These are phyloP conservation scores for Syzygium oleosum DNA, from an alignment of 345 rosid species.

Conservation along the genomic window DNA sequence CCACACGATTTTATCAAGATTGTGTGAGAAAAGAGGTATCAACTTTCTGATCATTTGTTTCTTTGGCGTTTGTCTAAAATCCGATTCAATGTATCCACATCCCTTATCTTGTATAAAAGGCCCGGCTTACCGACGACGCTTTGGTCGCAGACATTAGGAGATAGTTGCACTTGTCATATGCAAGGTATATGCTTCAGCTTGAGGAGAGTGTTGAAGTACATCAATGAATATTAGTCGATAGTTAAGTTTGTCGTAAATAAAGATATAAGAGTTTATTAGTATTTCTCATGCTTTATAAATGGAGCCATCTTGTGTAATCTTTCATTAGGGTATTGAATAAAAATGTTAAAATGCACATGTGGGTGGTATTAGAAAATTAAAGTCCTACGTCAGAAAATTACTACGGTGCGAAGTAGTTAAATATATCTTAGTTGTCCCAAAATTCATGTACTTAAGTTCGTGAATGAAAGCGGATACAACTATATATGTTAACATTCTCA, in stretches of 20 bases:
- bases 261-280: neutral
- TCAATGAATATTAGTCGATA: neutral
- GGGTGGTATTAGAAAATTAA: neutral
- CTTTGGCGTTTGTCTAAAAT: neutral
- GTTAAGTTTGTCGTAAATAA: neutral
- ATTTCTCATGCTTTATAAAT: neutral
- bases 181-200: neutral
- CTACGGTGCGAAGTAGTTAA: neutral
- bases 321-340: neutral
- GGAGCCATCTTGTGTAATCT: neutral
- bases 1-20: neutral
- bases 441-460: neutral
- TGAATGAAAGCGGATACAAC: no score
- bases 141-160: neutral
- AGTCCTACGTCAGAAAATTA: neutral
- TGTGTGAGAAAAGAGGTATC: neutral
- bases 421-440: neutral
- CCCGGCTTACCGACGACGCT: neutral
- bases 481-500: no score
- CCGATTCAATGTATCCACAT: neutral
- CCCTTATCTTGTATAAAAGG: neutral
- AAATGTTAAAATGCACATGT: neutral
- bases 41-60: neutral
- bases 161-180: neutral
- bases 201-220: neutral